These are phyloP conservation scores for Colletotrichum sp. DNA, from an alignment of 2,329 filamentous ascomycete genomes.

Conservation along the genomic window DNA sequence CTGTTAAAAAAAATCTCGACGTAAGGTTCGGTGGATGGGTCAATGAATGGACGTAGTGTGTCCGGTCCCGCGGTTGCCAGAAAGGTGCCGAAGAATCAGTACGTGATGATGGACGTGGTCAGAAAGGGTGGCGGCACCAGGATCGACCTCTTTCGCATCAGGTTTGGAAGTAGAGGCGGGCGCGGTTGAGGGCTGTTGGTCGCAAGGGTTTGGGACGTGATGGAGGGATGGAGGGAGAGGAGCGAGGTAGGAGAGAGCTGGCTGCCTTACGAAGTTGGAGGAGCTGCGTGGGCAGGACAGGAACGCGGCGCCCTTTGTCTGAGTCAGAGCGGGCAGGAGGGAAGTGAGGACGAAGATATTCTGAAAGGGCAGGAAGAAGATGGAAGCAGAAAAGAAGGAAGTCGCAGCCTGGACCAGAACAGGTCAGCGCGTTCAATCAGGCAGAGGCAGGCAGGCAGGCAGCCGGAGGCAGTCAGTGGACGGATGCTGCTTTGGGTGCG, in stretches of 20 bases:
- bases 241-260: background rate
- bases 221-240: constrained; percentile 1
- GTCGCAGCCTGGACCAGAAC: background rate
- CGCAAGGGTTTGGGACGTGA: constrained; percentile 4
- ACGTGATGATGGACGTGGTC: background rate
- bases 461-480: background rate
- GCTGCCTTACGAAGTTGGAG: constrained; percentile 1
- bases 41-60: background rate
- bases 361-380: background rate
- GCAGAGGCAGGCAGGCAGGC: background rate
- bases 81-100: background rate
- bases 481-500: background rate
- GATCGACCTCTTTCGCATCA: background rate
- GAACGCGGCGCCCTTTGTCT: constrained; percentile 13
- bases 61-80: background rate
- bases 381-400: background rate
- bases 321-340: constrained; percentile 9
- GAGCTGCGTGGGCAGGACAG: background rate
- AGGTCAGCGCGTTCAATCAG: constrained; percentile 5
- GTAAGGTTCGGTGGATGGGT: background rate
- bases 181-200: background rate
- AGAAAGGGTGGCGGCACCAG: background rate
- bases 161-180: background rate
- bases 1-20: background rate
- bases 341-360: background rate